These are phyloP conservation scores for Naumovozyma dairenensis DNA, from an alignment of 805 yeast genomes.

Conservation along the genomic window DNA sequence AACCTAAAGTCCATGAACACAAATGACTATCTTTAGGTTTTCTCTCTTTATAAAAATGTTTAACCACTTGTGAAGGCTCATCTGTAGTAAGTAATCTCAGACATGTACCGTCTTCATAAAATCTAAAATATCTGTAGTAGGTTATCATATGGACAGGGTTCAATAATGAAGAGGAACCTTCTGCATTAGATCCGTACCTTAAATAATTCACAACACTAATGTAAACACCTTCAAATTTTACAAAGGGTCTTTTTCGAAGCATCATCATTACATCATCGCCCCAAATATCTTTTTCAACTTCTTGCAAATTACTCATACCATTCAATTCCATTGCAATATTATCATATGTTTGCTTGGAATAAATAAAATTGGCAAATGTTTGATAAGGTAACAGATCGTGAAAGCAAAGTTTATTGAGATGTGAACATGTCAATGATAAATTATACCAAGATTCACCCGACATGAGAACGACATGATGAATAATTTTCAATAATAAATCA, in stretches of 20 bases:
- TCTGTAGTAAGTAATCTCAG: constrained; percentile 58
- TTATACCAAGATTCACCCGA: constrained; percentile 60
- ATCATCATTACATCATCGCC: constrained; percentile 30
- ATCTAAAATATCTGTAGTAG: constrained; percentile 76
- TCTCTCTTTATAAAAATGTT: constrained; percentile 34
- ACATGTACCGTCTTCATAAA: constrained; percentile 69
- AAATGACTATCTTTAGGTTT: constrained; percentile 30
- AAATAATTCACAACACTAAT: constrained; percentile 77
- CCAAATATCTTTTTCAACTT: constrained; percentile 33
- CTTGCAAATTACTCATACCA: constrained; percentile 28
- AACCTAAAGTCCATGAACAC: constrained; percentile 51
- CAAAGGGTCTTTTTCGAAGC: constrained; percentile 53
- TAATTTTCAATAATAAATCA: constrained; percentile 46
- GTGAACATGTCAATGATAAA: constrained; percentile 49
- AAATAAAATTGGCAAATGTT: constrained; percentile 39
- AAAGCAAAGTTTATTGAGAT: constrained; percentile 49
- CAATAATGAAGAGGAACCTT: constrained; percentile 54
- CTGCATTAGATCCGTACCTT: constrained; percentile 70
- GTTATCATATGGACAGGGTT: constrained; percentile 78
- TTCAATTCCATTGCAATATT: constrained; percentile 33
- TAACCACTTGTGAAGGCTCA: constrained; percentile 63
- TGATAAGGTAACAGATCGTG: constrained; percentile 42
- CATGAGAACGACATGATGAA: constrained; percentile 35
- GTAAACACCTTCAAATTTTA: constrained; percentile 76
- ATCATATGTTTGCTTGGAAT: constrained; percentile 45